These are phyloP conservation scores for Coemansia guatemalensis DNA, from an alignment of 192 early-diverging fungal genomes.

Conservation along the genomic window DNA sequence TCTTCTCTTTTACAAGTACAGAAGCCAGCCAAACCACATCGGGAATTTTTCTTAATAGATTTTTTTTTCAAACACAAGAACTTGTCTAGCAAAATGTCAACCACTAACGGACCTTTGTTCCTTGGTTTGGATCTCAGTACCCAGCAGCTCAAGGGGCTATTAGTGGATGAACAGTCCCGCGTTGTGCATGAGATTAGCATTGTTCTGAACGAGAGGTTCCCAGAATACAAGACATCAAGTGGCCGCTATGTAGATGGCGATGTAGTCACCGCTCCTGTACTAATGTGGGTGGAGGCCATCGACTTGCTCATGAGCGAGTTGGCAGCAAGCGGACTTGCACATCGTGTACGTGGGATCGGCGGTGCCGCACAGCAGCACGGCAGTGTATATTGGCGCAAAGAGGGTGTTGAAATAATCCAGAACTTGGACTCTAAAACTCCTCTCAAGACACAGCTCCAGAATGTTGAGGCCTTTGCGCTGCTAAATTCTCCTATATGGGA, in stretches of 20 bases:
- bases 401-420: conserved; percentile 47
- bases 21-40: background rate
- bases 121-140: conserved; percentile 77
- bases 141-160: conserved; percentile 71
- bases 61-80: background rate
- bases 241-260: conserved; percentile 55
- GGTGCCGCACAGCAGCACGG: conserved; percentile 88
- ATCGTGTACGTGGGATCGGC: conserved; percentile 56
- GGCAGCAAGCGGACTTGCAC: conserved; percentile 29
- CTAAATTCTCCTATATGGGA: conserved; percentile 78
- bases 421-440: conserved; percentile 36
- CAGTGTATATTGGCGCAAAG: conserved; percentile 71
- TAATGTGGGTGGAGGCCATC: conserved; percentile 80
- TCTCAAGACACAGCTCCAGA: conserved; percentile 56
- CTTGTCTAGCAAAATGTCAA: background rate
- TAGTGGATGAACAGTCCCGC: conserved; percentile 36
- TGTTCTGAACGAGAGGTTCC: conserved; percentile 65
- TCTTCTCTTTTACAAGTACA: background rate
- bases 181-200: conserved; percentile 57
- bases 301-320: conserved; percentile 61
- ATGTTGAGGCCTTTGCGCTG: conserved; percentile 55
- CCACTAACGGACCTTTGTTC: conserved; percentile 41
- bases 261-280: conserved; percentile 62
- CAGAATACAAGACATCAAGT: conserved; percentile 55
- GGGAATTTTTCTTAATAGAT: background rate